Evolutionary conservation across 371 early-diverging fungal species (phyloP), one percentile per base, ranked within the genome.

Genomic region (Mucor plumbeus): DNA sequence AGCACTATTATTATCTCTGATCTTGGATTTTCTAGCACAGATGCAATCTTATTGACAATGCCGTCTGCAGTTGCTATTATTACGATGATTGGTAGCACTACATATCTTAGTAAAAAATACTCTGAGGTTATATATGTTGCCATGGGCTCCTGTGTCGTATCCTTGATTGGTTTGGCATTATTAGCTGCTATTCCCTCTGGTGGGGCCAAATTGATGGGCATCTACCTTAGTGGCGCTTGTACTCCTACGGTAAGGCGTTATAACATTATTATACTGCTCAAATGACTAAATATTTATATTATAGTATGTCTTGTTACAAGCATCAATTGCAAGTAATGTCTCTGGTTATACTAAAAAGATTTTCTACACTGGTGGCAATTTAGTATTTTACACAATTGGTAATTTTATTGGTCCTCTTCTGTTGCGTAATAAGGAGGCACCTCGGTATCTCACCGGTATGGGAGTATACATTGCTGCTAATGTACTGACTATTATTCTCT

Each of bases 401-500:
- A 74, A 63, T 38, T 64, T 61, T 53, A 57, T 64, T 21, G 74
- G 71, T 17, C 71, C 74, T 47, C 63, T 67, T 17, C 63, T 74
- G 33, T 56, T 73, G 59, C 39, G 61, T 31, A 17, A 65, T 0
- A 44, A 65, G 5, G 66, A 73, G 17, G 69, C 70, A 0, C 78
- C 76, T 26, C 66, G 70, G 15, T 80, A 77, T 39, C 50, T 76
- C 3, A 70, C 72, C 31, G 78, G 77, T 41, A 78, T 78, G 75
- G 55, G 55, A 44, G 64, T 55, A 14, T 80, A 70, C 62, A 60
- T 75, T 33, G 71, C 53, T n/a, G 80, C 74, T 11, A 76, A 76
- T 61, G 47, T 69, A 0, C 10, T 80, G 1, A 53, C 53, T 7
- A 35, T 73, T 41, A 1, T 71, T 11, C 47, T 77, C 9, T 70